phyloP scores from a whole-genome alignment of 2,329 filamentous ascomycete genomes.

The Blumeriella jaapii region DNA sequence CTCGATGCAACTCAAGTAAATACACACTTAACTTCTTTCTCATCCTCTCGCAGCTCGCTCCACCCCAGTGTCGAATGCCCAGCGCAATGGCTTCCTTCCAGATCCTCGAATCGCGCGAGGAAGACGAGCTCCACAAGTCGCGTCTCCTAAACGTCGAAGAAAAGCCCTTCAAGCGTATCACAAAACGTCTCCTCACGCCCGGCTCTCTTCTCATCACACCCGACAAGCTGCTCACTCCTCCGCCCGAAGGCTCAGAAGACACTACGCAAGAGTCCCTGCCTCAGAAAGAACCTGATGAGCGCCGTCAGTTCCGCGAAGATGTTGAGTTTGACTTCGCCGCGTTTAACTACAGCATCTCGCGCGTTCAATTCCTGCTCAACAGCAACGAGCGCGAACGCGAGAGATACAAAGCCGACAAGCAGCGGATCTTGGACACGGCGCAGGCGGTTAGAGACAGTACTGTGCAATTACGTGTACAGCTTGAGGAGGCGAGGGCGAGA shows the following conservation, averaged over 20 bases:
- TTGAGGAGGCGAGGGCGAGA: slow-evolving; percentile 65
- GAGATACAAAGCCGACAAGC: slow-evolving; percentile 71
- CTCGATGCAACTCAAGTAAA: too few species aligned
- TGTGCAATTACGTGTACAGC: slow-evolving; percentile 54
- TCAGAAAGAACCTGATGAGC: slow-evolving; percentile 40
- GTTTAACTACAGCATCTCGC: slow-evolving; percentile 75
- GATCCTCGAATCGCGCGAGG: slow-evolving; percentile 62
- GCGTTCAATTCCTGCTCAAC: slow-evolving; percentile 75
- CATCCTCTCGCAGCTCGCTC: too few species aligned
- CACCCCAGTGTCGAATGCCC: too few species aligned
- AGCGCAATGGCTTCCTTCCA: slow-evolving; percentile 44
- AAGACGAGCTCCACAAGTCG: slow-evolving; percentile 76
- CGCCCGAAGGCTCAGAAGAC: slow-evolving; percentile 45
- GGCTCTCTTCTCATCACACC: slow-evolving; percentile 49
- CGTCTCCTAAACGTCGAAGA: slow-evolving; percentile 86
- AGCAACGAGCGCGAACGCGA: slow-evolving; percentile 76
- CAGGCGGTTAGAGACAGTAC: slow-evolving; percentile 69
- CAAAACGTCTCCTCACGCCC: slow-evolving; percentile 63
- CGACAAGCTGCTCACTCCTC: slow-evolving; percentile 50
- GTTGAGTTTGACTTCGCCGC: slow-evolving; percentile 79
- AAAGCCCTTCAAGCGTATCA: slow-evolving; percentile 81
- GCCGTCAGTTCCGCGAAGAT: slow-evolving; percentile 68
- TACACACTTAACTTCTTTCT: too few species aligned
- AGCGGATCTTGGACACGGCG: slow-evolving; percentile 67
- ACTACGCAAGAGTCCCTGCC: slow-evolving; percentile 33